Percentiles rank a stretch among this genome's conserved stretches.
Conservation (phyloP, 768 basidiomycete species). For the Mycena crocata region DNA sequence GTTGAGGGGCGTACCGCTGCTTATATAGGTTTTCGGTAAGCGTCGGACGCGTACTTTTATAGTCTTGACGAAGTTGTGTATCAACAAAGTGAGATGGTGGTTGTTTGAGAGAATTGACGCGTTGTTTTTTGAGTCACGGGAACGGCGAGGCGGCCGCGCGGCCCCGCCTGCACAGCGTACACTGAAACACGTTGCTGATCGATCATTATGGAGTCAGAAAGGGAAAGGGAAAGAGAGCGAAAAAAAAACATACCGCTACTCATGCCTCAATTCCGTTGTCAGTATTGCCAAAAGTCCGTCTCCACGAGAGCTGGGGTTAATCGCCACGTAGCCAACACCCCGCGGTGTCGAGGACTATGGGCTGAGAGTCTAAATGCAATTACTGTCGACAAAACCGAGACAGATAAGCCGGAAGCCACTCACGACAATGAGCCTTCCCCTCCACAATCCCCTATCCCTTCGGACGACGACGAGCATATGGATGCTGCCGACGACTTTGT, state of each 20-base stretch:
- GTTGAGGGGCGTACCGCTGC: neutral
- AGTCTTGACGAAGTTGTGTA: neutral
- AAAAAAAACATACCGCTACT: neutral
- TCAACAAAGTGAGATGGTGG: conserved; percentile 7
- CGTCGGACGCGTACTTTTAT: neutral
- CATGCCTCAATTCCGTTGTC: neutral
- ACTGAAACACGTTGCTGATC: neutral
- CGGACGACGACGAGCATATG: neutral
- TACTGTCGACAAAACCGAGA: no score
- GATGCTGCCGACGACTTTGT: neutral
- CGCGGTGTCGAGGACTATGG: neutral
- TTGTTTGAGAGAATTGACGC: neutral
- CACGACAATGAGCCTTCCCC: neutral
- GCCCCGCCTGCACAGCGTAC: no score
- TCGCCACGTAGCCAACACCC: neutral
- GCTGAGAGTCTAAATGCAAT: neutral
- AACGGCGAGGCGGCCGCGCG: no score
- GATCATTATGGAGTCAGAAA: neutral
- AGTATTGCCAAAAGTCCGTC: neutral
- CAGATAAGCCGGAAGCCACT: no score
- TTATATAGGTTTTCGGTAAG: neutral
- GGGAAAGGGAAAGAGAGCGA: neutral
- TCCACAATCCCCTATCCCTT: neutral
- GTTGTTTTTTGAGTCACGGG: conserved; percentile 6
- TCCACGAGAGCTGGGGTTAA: neutral